A percentile compares a stretch with the other conserved stretches of the same genome.
Evolutionary conservation across 441 rosid species (phyloP).

Genomic region (Populus hybrid): DNA sequence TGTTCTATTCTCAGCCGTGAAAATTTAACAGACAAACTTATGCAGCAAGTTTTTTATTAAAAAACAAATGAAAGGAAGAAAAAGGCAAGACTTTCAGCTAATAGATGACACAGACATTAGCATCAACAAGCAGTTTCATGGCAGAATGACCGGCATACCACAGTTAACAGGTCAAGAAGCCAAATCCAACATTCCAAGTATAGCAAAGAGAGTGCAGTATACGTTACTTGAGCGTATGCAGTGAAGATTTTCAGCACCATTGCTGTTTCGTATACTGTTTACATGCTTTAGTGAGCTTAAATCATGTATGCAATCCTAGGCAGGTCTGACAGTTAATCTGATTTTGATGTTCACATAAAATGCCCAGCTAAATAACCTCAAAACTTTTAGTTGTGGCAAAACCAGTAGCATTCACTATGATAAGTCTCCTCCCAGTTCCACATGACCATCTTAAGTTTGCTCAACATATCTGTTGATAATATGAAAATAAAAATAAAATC

Average conservation of each 20-base stretch:
- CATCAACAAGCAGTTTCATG: too few relatives aligned
- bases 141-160: too few relatives aligned
- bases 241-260: neutral
- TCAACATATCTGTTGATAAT: slow-evolving; percentile 12
- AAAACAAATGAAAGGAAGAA: too few relatives aligned
- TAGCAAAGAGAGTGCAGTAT: neutral
- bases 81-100: too few relatives aligned
- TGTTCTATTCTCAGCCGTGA: neutral
- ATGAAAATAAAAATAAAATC: neutral
- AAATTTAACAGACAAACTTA: neutral
- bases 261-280: neutral
- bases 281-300: neutral
- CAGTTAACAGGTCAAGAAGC: neutral
- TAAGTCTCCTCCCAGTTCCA: slow-evolving; percentile 23
- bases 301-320: neutral
- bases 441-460: slow-evolving; percentile 11
- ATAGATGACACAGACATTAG: too few relatives aligned
- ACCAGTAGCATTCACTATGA: slow-evolving; percentile 7
- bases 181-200: neutral
- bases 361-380: neutral
- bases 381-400: neutral
- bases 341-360: neutral
- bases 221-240: too few relatives aligned
- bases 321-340: neutral
- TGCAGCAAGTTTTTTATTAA: too few relatives aligned